A percentile compares a stretch with the other conserved stretches of the same genome.
Conservation (phyloP, 2,329 filamentous ascomycete species). For the Rhexocercosporidium sp. region DNA sequence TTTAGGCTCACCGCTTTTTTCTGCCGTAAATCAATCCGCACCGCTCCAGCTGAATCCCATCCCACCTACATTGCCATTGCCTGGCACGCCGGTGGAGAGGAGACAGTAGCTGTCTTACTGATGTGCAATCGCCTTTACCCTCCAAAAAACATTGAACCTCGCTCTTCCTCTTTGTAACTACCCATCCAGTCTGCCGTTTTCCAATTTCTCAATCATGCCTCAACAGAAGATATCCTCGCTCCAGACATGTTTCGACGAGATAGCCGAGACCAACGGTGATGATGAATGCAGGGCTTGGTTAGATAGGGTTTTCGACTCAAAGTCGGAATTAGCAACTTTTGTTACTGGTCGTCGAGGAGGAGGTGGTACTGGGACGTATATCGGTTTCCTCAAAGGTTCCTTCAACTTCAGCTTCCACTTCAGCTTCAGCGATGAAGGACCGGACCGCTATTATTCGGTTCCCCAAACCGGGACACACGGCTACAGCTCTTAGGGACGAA, state of each 20-base stretch:
- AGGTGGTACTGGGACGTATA: constrained; percentile 8
- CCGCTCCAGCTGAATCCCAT: too few relatives aligned
- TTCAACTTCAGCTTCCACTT: constrained; percentile 22
- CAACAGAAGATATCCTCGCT: constrained; percentile 10
- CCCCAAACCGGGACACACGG: constrained; percentile 20
- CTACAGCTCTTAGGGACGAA: constrained; percentile 12
- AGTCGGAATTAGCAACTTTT: constrained; percentile 20
- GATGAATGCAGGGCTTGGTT: constrained; percentile 22
- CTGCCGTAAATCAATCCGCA: too few relatives aligned
- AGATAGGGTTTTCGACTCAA: constrained; percentile 18
- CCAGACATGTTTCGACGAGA: constrained; percentile 20
- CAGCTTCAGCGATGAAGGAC: constrained; percentile 16
- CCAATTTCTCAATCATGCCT: constrained; percentile 7
- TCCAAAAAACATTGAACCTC: too few relatives aligned
- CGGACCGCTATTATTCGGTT: constrained; percentile 23
- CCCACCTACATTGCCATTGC: too few relatives aligned
- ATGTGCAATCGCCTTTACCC: too few relatives aligned
- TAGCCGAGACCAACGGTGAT: constrained; percentile 22
- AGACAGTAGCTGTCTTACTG: too few relatives aligned
- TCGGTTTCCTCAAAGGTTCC: constrained; percentile 19
- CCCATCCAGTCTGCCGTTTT: neutral
- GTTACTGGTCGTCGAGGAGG: constrained; percentile 18
- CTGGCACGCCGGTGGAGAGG: too few relatives aligned
- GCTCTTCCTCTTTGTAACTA: neutral
- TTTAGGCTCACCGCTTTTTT: too few relatives aligned